Conservation (phyloP, 768 basidiomycete genomes). For the Cyathus striatus region DNA sequence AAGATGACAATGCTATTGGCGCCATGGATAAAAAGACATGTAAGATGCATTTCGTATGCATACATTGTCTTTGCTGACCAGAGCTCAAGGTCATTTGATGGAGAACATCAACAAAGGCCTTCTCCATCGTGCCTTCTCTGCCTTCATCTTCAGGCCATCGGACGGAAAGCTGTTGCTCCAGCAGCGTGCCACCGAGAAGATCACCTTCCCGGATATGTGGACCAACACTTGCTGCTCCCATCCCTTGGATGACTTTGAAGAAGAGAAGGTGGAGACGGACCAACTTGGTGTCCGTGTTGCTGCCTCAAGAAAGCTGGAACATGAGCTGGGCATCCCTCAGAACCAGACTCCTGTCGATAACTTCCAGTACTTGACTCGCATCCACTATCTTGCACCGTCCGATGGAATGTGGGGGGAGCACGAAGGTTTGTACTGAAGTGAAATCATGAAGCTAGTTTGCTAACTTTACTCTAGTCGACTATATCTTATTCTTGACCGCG, state of each 20-base stretch:
- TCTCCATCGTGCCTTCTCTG: slow-evolving; percentile 96
- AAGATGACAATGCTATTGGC: slow-evolving; percentile 79
- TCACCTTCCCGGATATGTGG: slow-evolving; percentile 99
- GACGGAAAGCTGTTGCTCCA: slow-evolving; percentile 93
- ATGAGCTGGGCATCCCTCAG: slow-evolving; percentile 90
- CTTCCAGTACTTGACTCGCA: slow-evolving; percentile 93
- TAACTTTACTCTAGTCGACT: slow-evolving; percentile 68
- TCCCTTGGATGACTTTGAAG: slow-evolving; percentile 87
- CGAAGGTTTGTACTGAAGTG: slow-evolving; percentile 57
- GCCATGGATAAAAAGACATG: slow-evolving; percentile 96
- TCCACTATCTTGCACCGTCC: slow-evolving; percentile 96
- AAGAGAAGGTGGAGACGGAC: slow-evolving; percentile 69
- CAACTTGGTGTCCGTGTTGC: slow-evolving; percentile 85
- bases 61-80: neutral
- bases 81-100: slow-evolving; percentile 86
- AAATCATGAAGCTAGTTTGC: neutral
- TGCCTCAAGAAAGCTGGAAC: slow-evolving; percentile 93
- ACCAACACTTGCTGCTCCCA: slow-evolving; percentile 99
- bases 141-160: slow-evolving; percentile 90
- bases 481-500: slow-evolving; percentile 91
- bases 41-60: slow-evolving; percentile 28
- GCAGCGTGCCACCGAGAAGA: slow-evolving; percentile 96
- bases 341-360: slow-evolving; percentile 73
- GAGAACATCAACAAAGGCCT: slow-evolving; percentile 92
- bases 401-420: slow-evolving; percentile 96